Conservation (phyloP, 768 basidiomycete genomes). For the Cystobasidium tubakii region DNA sequence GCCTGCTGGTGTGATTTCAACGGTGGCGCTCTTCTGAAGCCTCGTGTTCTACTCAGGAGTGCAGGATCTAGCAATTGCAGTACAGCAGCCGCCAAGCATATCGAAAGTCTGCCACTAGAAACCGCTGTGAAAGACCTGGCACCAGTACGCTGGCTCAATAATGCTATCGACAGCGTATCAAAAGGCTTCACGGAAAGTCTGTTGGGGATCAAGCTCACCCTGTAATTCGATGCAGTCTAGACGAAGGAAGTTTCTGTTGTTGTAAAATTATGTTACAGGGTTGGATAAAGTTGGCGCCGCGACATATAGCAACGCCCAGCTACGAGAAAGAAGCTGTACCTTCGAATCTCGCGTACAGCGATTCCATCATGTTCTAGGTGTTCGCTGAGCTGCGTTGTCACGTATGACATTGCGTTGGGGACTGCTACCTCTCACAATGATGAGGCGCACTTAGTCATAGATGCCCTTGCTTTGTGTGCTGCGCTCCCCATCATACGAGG, state of each 20-base stretch:
- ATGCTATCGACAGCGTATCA: background rate
- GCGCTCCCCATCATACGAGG: background rate
- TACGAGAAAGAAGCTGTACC: too few relatives aligned
- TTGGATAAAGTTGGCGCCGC: background rate
- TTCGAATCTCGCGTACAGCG: too few relatives aligned
- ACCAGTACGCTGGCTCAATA: background rate
- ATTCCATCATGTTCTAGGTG: too few relatives aligned
- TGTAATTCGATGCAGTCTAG: background rate
- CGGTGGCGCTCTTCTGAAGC: constrained; percentile 5
- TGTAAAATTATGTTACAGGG: background rate
- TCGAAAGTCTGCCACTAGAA: background rate
- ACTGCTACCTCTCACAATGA: too few relatives aligned
- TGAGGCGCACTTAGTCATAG: too few relatives aligned
- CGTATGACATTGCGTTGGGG: too few relatives aligned
- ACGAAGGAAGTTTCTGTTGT: background rate
- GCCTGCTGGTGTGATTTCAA: constrained; percentile 20
- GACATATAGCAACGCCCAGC: too few relatives aligned
- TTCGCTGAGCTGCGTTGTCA: too few relatives aligned
- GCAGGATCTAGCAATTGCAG: background rate
- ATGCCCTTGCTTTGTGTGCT: too few relatives aligned
- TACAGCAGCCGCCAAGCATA: background rate
- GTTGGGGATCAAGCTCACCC: constrained; percentile 8
- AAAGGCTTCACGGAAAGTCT: constrained; percentile 11
- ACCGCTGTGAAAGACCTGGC: background rate
- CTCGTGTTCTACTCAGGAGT: background rate